Evolutionary conservation across 176 grass and related monocot species (phyloP).

Genomic region (Microstegium vimineum): DNA sequence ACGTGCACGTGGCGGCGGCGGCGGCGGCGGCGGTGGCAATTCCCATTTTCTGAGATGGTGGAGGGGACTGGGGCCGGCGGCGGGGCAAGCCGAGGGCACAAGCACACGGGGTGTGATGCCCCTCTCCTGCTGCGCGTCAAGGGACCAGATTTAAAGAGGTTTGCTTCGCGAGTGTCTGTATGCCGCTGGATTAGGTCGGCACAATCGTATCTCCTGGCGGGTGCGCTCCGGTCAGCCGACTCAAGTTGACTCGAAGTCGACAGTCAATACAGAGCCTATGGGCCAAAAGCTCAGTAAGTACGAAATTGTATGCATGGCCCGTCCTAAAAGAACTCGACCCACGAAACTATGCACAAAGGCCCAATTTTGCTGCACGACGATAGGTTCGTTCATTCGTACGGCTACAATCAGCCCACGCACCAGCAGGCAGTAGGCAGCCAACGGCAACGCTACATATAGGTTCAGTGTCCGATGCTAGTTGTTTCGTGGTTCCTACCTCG

Average conservation of each 20-base stretch:
- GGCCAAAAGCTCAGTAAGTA: neutral
- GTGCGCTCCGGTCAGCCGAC: neutral
- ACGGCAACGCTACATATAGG: too few species aligned
- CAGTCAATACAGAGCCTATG: neutral
- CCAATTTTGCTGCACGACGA: neutral
- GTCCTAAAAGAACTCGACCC: neutral
- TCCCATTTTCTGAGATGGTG: neutral
- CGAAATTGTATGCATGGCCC: neutral
- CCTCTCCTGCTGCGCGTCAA: constrained; percentile 12
- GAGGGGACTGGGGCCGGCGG: neutral
- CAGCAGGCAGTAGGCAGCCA: too few species aligned
- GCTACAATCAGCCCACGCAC: too few species aligned
- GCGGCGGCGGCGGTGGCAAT: neutral
- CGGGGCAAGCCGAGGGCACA: neutral
- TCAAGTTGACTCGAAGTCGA: neutral
- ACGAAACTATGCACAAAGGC: neutral
- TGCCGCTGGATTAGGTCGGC: constrained; percentile 33
- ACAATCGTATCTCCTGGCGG: neutral
- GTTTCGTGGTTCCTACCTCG: too few species aligned
- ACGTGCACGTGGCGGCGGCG: neutral
- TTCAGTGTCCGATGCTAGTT: too few species aligned
- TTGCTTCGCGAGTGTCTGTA: neutral
- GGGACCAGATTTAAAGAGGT: constrained; percentile 38
- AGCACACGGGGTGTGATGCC: neutral
- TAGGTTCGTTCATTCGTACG: too few species aligned